phyloP scores from a whole-genome alignment of 805 yeast genomes.

The Monosporozyma unispora region DNA sequence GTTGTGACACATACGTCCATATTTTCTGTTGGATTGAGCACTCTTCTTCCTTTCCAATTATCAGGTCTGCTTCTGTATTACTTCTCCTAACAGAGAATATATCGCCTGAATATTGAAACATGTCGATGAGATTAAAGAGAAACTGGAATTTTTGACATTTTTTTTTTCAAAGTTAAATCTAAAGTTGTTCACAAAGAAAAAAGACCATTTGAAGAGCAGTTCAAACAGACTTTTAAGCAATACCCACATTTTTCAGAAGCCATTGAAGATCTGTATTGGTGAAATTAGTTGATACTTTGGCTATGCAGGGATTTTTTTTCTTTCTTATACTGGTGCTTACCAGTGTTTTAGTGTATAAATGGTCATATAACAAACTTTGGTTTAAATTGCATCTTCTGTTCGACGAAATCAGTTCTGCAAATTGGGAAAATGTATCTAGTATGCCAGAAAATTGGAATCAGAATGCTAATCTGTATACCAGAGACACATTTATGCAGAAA shows the following conservation, averaged over 20 bases:
- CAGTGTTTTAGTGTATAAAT: conserved; percentile 9
- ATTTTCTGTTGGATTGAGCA: background rate
- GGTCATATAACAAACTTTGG: conserved; percentile 18
- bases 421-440: conserved; percentile 3
- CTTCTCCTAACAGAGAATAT: no score
- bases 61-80: no score
- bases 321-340: conserved; percentile 5
- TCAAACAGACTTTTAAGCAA: no score
- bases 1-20: background rate
- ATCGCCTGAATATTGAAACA: background rate
- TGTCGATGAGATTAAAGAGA: background rate
- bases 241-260: no score
- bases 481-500: conserved; percentile 18
- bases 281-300: background rate
- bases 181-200: background rate
- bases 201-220: background rate
- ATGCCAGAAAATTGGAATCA: conserved; percentile 8
- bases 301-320: conserved; percentile 11
- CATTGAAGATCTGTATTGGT: background rate
- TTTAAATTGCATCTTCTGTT: conserved; percentile 16
- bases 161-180: background rate
- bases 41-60: background rate
- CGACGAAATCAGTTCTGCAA: conserved; percentile 13
- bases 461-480: conserved; percentile 6
- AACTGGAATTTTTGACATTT: background rate